A percentile compares a stretch with the other conserved stretches of the same genome.
phyloP scores from a whole-genome alignment of 1,284 basidiomycete species.

The Sanghuangporus baumii region DNA sequence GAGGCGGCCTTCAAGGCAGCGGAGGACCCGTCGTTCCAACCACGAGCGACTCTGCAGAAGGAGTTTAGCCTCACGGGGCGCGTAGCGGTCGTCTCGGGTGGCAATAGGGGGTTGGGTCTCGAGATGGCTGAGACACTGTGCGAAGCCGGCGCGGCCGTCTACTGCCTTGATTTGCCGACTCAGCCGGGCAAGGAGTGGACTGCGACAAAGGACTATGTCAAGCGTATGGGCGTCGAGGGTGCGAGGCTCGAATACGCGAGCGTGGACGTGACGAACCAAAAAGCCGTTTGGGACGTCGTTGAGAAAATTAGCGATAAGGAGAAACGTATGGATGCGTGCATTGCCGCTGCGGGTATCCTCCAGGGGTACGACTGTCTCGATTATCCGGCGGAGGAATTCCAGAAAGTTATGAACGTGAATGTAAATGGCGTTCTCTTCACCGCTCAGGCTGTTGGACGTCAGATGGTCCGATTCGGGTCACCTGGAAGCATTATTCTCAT shows the following conservation, averaged over 20 bases:
- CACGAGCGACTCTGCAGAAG: slow-evolving; percentile 43
- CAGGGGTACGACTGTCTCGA: slow-evolving; percentile 60
- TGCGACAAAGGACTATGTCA: slow-evolving; percentile 48
- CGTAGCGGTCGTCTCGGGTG: slow-evolving; percentile 74
- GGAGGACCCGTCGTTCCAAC: slow-evolving; percentile 27
- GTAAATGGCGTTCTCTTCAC: slow-evolving; percentile 73
- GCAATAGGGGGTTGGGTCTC: slow-evolving; percentile 75
- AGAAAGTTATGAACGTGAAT: slow-evolving; percentile 72
- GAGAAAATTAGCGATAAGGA: slow-evolving; percentile 59
- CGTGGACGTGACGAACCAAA: slow-evolving; percentile 61
- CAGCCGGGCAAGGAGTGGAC: slow-evolving; percentile 64
- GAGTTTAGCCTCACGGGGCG: slow-evolving; percentile 75
- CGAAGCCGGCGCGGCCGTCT: slow-evolving; percentile 74
- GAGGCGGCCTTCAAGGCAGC: slow-evolving; percentile 47
- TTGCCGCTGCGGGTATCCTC: slow-evolving; percentile 76
- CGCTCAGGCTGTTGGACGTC: slow-evolving; percentile 72
- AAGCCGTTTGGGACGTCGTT: slow-evolving; percentile 31
- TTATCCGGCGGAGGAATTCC: slow-evolving; percentile 67
- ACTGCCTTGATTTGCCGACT: slow-evolving; percentile 69
- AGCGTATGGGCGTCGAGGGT: slow-evolving; percentile 35
- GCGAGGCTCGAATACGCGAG: slow-evolving; percentile 58
- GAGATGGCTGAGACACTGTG: slow-evolving; percentile 75
- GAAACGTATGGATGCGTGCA: slow-evolving; percentile 64
- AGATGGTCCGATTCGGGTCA: slow-evolving; percentile 68
- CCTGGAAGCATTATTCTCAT: slow-evolving; percentile 79